A percentile compares a stretch with the other conserved stretches of the same genome.
These are phyloP conservation scores for Pyrenula massariospora DNA, from an alignment of 495 filamentous ascomycete genomes.

Conservation along the genomic window DNA sequence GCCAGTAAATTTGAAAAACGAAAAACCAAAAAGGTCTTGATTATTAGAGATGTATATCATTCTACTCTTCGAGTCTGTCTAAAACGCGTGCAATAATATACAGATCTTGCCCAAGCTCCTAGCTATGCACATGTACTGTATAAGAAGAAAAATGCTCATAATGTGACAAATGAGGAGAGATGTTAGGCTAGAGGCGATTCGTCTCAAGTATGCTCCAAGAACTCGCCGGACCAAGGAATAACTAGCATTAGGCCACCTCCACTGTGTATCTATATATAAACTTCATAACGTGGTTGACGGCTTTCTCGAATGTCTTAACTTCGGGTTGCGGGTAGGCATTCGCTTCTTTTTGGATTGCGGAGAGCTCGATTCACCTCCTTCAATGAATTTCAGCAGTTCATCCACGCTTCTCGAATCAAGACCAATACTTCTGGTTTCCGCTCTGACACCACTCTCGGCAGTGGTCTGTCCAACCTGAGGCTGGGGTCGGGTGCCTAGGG, in stretches of 20 bases:
- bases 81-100: not conserved
- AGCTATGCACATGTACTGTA: not conserved
- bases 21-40: too few relatives aligned
- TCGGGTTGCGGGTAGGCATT: conserved; percentile 54
- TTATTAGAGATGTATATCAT: not conserved
- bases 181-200: not conserved
- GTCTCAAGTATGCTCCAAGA: conserved; percentile 18
- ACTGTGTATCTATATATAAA: not conserved
- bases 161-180: not conserved
- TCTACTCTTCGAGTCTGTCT: not conserved
- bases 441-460: conserved; percentile 25
- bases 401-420: conserved; percentile 71
- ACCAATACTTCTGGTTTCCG: conserved; percentile 11
- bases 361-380: conserved; percentile 51
- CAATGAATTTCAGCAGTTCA: conserved; percentile 78
- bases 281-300: not conserved
- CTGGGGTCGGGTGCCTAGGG: conserved; percentile 37
- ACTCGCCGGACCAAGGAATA: not conserved
- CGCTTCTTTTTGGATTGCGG: conserved; percentile 58
- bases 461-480: conserved; percentile 43
- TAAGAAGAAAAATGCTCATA: not conserved
- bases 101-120: not conserved
- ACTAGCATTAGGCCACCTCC: not conserved
- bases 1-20: too few relatives aligned
- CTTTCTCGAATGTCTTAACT: conserved; percentile 25